A percentile compares a stretch with the other conserved stretches of the same genome.
phyloP scores from a whole-genome alignment of 2,329 filamentous ascomycete genomes.

The Penicillium janthinellum region DNA sequence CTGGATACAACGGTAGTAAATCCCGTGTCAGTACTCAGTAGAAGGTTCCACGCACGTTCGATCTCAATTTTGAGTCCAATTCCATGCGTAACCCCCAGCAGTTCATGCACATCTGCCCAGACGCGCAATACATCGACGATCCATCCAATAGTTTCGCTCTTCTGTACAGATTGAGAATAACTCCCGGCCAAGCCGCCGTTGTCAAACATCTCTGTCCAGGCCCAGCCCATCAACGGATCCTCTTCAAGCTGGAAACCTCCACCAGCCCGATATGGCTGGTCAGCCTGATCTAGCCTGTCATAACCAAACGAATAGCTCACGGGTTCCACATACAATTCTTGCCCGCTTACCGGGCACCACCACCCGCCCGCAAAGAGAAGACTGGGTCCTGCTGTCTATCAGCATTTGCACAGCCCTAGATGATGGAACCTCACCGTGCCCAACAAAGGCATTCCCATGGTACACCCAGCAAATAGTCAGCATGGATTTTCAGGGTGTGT shows the following conservation, averaged over 20 bases:
- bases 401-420: background rate
- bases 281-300: constrained; percentile 5
- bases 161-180: background rate
- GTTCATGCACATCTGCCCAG: background rate
- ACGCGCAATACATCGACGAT: background rate
- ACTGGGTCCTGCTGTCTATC: constrained; percentile 2
- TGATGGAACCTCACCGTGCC: background rate
- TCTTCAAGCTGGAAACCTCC: constrained; percentile 4
- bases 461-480: constrained; percentile 2
- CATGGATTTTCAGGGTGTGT: constrained; percentile 12
- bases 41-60: constrained; percentile 6
- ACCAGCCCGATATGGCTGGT: background rate
- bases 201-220: background rate
- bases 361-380: background rate
- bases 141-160: background rate
- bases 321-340: constrained; percentile 5
- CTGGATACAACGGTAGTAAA: background rate
- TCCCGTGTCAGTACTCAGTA: background rate
- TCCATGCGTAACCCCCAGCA: background rate
- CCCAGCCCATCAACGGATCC: background rate
- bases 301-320: background rate
- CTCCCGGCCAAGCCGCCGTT: background rate
- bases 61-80: background rate
- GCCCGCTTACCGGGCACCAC: background rate
- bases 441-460: background rate